Base-by-base conservation (phyloP, 768 basidiomycete genomes). In the Suillus decipiens region DNA sequence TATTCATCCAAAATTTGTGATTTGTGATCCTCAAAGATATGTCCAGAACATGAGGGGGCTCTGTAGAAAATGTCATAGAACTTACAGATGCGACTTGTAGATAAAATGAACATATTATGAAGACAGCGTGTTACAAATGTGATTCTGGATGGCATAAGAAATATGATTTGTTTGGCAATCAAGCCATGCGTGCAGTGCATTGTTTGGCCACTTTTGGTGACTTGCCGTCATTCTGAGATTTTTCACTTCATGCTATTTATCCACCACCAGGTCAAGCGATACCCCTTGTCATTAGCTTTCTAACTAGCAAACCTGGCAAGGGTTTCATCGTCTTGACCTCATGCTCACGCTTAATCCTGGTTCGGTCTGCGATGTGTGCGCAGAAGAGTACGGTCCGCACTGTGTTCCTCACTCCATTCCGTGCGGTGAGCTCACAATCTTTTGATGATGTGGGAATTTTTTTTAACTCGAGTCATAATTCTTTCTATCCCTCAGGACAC, bases 341-440 rank as follows among this genome's bases (percentile, higher is more conserved):
- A 93, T 93, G 91, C 86, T 93, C 80, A 89, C 90, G 75, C 89
- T 93, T 73, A 83, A 80, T 80, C 85, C 89, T 76, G 89, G 89
- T 77, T 92, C 89, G 75, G 82, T 87, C 76, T 93, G 91, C 87
- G 91, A 93, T 83, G 91, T 93, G 73, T 93, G 91, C 82, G 90
- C 90, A 72, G 90, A 92, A 79, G 90, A 92, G 81, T 93, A 84
- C 77, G 88, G 88, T 73, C 80, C 85, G 63, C 87, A 87, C 70
- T 86, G 86, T 75, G 79, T 84, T 66, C 91, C 91, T 65, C 88
- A 92, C 75, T 90, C 86, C 59, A 92, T 93, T 73, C 88, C 91
- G 64, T 93, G 91, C 78, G 91, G 91, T 91, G 59, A 67, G 84
- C 76, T 28, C 65, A 65, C 36, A 41, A 19, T 65, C 33, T 34